phyloP scores from a whole-genome alignment of 164 flowering plant genomes.

The Chimonanthus praecox region DNA sequence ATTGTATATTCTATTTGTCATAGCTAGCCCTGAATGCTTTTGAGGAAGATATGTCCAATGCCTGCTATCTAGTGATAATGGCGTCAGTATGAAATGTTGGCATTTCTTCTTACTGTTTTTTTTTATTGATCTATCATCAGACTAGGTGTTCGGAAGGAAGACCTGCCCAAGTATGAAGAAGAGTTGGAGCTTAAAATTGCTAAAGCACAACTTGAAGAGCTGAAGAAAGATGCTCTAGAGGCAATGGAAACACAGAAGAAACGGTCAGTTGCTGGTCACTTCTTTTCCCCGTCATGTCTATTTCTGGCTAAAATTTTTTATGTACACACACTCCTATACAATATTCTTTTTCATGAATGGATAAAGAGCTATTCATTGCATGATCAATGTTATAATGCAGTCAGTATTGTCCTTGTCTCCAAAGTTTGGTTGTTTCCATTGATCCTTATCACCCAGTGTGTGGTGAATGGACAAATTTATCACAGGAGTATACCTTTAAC shows the following conservation, averaged over 20 bases:
- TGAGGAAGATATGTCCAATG: background rate
- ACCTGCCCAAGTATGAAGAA: slow-evolving; percentile 88
- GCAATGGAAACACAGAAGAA: slow-evolving; percentile 97
- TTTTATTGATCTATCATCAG: slow-evolving; percentile 26
- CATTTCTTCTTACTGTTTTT: background rate
- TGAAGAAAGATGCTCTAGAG: slow-evolving; percentile 86
- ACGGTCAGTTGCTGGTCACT: slow-evolving; percentile 35
- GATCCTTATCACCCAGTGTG: too few relatives aligned
- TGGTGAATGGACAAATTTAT: too few relatives aligned
- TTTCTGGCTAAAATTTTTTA: too few relatives aligned
- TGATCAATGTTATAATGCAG: too few relatives aligned
- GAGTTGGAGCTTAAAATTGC: slow-evolving; percentile 73
- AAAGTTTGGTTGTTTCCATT: too few relatives aligned
- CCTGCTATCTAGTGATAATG: background rate
- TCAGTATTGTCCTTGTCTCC: too few relatives aligned
- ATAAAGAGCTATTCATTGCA: too few relatives aligned
- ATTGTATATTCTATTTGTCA: background rate
- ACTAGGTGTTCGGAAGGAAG: slow-evolving; percentile 79
- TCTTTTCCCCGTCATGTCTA: too few relatives aligned
- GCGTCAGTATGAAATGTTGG: background rate
- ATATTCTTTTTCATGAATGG: too few relatives aligned
- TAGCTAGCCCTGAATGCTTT: background rate
- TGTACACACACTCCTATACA: too few relatives aligned
- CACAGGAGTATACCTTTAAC: too few relatives aligned
- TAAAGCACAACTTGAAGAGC: slow-evolving; percentile 81